phyloP scores from a whole-genome alignment of 2,329 filamentous ascomycete genomes.

The Alternaria sp. region DNA sequence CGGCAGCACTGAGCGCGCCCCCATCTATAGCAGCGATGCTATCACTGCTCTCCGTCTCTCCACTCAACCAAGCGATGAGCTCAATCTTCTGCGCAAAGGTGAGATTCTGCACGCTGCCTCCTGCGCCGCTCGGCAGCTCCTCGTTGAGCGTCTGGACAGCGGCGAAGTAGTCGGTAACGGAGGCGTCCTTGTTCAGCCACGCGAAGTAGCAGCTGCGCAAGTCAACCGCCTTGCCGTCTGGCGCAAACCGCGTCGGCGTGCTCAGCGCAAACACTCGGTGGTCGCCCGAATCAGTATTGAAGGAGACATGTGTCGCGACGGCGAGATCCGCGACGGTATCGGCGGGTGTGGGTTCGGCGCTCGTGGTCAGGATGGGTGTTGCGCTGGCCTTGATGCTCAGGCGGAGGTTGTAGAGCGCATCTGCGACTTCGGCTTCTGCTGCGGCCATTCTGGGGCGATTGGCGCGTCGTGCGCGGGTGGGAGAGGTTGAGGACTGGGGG shows the following conservation, averaged over 20 bases:
- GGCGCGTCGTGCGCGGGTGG: constrained; percentile 21
- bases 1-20: constrained; percentile 56
- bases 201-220: constrained; percentile 95
- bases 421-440: constrained; percentile 51
- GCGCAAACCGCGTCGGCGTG: constrained; percentile 83
- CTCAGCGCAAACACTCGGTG: constrained; percentile 72
- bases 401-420: constrained; percentile 84
- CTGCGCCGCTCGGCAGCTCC: constrained; percentile 67
- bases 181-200: constrained; percentile 90
- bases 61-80: constrained; percentile 90
- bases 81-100: constrained; percentile 92
- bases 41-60: constrained; percentile 80
- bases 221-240: constrained; percentile 72
- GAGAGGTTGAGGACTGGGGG: not conserved
- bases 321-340: constrained; percentile 69
- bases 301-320: constrained; percentile 62
- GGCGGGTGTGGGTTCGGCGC: constrained; percentile 67
- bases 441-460: constrained; percentile 23
- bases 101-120: constrained; percentile 80
- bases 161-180: constrained; percentile 89
- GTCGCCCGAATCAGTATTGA: constrained; percentile 65
- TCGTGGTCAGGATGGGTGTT: constrained; percentile 75
- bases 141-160: constrained; percentile 82
- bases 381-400: constrained; percentile 76
- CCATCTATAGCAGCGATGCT: constrained; percentile 85